Evolutionary conservation across 2,329 filamentous ascomycete genomes (phyloP).

Genomic region (Aspergillus caelatus): DNA sequence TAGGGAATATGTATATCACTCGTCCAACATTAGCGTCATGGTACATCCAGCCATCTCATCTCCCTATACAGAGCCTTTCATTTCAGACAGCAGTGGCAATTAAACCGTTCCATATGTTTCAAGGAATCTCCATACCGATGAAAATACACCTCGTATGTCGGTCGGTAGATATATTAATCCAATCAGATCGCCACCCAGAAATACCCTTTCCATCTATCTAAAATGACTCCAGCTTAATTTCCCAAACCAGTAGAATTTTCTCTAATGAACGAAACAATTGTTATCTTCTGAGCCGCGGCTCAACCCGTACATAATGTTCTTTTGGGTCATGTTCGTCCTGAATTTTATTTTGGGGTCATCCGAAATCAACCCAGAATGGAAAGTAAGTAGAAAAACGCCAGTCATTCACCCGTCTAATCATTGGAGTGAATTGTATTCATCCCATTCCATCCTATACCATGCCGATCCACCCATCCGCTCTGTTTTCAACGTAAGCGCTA

Average conservation of each 20-base stretch:
- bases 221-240: background rate
- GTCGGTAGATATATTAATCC: background rate
- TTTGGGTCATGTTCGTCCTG: background rate
- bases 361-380: background rate
- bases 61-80: background rate
- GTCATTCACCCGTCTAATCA: conserved; percentile 19
- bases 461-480: background rate
- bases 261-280: background rate
- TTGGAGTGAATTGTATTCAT: conserved; percentile 8
- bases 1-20: background rate
- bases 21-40: background rate
- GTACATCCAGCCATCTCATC: background rate
- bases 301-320: background rate
- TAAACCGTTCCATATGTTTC: background rate
- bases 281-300: background rate
- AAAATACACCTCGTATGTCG: background rate
- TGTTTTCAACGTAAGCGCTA: background rate
- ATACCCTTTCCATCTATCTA: background rate
- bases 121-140: background rate
- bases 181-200: background rate
- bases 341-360: background rate
- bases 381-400: conserved; percentile 4
- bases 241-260: background rate
- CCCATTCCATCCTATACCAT: background rate
- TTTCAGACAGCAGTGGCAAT: background rate